Evolutionary conservation across 2,329 filamentous ascomycete species (phyloP).

Genomic region (Ustilaginoidea virens): DNA sequence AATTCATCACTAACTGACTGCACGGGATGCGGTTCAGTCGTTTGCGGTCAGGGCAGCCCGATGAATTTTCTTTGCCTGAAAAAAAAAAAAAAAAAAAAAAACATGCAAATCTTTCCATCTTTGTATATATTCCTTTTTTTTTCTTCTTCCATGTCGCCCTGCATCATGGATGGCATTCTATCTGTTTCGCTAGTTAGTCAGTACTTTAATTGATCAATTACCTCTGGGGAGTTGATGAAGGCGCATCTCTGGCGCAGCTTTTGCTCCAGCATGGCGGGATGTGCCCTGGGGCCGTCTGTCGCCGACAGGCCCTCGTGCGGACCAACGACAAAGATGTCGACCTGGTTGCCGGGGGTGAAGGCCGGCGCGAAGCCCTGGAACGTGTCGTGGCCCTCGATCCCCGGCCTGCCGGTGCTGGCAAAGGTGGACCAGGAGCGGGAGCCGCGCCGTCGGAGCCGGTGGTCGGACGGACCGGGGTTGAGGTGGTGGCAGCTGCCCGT

Average conservation of each 20-base stretch:
- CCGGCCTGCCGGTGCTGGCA: conserved; percentile 21
- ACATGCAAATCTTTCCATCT: neutral
- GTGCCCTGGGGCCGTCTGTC: conserved; percentile 18
- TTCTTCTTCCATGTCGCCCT: neutral
- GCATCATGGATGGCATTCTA: no score
- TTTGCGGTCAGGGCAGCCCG: no score
- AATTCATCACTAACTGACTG: neutral
- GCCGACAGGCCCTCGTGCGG: conserved; percentile 24
- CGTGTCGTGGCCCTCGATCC: conserved; percentile 16
- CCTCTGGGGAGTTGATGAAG: conserved; percentile 27
- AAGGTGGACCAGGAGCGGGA: conserved; percentile 33
- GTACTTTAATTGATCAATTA: conserved; percentile 26
- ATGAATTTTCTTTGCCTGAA: neutral
- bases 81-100: neutral
- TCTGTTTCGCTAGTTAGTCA: no score
- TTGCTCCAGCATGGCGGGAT: conserved; percentile 21
- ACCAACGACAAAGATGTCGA: conserved; percentile 26
- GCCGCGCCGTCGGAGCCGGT: conserved; percentile 20
- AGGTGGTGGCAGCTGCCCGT: conserved; percentile 20
- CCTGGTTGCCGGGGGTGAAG: conserved; percentile 13
- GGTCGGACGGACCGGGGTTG: conserved; percentile 22
- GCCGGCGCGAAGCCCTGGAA: conserved; percentile 25
- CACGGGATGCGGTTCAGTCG: no score
- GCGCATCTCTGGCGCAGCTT: conserved; percentile 29
- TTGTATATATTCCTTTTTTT: neutral